Conservation (phyloP, 2,329 filamentous ascomycete genomes). For the Penicillium sp. region DNA sequence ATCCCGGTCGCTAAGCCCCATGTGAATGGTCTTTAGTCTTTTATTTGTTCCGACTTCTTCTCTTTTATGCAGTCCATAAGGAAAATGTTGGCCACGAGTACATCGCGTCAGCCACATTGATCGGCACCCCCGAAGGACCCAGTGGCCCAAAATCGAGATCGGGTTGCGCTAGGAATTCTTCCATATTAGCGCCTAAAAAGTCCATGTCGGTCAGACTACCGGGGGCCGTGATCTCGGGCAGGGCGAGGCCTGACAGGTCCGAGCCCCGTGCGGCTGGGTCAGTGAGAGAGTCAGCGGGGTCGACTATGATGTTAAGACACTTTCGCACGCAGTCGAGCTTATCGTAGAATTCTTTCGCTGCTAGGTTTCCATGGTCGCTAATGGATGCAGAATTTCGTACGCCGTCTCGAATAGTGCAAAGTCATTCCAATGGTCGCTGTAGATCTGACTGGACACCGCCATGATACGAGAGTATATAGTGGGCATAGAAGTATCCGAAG, state of each 20-base stretch:
- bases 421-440: constrained; percentile 19
- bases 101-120: constrained; percentile 14
- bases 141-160: constrained; percentile 16
- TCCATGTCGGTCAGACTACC: constrained; percentile 11
- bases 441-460: constrained; percentile 29
- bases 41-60: not conserved
- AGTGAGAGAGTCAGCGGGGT: not conserved
- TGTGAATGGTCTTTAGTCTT: not conserved
- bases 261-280: not conserved
- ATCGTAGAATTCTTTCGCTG: constrained; percentile 30
- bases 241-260: not conserved
- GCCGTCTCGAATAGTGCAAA: constrained; percentile 26
- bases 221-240: constrained; percentile 5
- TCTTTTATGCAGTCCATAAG: constrained; percentile 16
- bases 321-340: constrained; percentile 22
- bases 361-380: constrained; percentile 31
- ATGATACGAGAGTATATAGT: constrained; percentile 37
- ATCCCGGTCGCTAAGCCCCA: not conserved
- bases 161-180: constrained; percentile 17
- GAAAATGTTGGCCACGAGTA: constrained; percentile 21
- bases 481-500: constrained; percentile 36
- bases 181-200: constrained; percentile 19
- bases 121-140: constrained; percentile 12
- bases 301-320: constrained; percentile 7
- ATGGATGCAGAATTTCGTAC: constrained; percentile 27